These are phyloP conservation scores for Colletotrichum cordylinicola DNA, from an alignment of 2,329 filamentous ascomycete genomes.

Conservation along the genomic window DNA sequence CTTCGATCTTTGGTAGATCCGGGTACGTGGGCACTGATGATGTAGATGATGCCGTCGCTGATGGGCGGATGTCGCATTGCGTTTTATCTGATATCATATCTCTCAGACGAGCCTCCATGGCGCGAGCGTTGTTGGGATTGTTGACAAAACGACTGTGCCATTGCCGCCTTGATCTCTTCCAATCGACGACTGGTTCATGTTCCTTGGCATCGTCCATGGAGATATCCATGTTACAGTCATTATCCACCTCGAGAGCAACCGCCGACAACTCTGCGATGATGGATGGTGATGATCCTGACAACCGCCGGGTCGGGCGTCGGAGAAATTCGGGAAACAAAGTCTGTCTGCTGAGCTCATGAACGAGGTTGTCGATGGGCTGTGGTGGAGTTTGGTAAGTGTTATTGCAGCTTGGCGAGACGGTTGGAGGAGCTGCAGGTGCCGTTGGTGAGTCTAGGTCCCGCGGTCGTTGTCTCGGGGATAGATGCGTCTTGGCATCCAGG, in stretches of 20 bases:
- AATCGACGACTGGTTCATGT: slow-evolving; percentile 10
- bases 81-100: slow-evolving; percentile 7
- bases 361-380: slow-evolving; percentile 15
- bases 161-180: slow-evolving; percentile 15
- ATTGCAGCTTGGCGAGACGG: not conserved
- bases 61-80: not conserved
- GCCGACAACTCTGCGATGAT: not conserved
- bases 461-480: slow-evolving; percentile 11
- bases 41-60: not conserved
- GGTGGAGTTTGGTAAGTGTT: not conserved
- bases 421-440: not conserved
- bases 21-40: not conserved
- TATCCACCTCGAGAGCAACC: slow-evolving; percentile 9
- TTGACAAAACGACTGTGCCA: slow-evolving; percentile 10
- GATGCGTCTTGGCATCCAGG: not conserved
- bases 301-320: not conserved
- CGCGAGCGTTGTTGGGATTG: slow-evolving; percentile 9
- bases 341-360: slow-evolving; percentile 11
- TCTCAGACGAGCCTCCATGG: slow-evolving; percentile 6
- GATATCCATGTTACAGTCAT: slow-evolving; percentile 10
- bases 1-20: not conserved
- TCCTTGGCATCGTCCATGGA: not conserved
- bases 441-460: not conserved
- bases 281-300: not conserved
- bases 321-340: not conserved